Evolutionary conservation across 176 grass and related monocot species (phyloP).

Genomic region (Tillandsia fasciculata): DNA sequence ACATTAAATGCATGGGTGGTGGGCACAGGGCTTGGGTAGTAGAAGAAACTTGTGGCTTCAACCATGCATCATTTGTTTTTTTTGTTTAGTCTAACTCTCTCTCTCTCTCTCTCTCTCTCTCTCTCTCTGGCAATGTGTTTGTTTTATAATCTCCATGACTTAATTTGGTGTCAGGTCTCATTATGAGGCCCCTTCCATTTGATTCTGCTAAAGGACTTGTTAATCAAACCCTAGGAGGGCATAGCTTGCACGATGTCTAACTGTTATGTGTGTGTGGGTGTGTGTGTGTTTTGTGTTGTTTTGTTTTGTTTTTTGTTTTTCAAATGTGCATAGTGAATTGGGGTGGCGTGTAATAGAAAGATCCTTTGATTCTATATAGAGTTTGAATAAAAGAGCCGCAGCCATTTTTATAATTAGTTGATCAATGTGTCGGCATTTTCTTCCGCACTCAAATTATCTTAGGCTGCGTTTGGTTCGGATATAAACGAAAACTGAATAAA

Average conservation of each 20-base stretch:
- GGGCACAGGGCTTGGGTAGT: constrained; percentile 34
- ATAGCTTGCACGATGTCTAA: constrained; percentile 72
- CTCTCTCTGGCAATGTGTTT: constrained; percentile 3
- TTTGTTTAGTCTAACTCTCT: background rate
- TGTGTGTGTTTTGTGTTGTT: too few relatives aligned
- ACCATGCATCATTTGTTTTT: constrained; percentile 18
- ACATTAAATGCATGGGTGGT: constrained; percentile 36
- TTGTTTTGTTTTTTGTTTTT: background rate
- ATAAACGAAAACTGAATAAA: too few relatives aligned
- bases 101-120: background rate
- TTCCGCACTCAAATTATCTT: background rate
- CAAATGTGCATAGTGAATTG: background rate
- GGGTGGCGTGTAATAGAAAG: background rate
- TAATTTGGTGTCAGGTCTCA: constrained; percentile 50
- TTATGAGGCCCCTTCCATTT: constrained; percentile 56
- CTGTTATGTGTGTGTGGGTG: background rate
- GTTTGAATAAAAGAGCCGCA: background rate
- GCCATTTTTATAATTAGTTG: background rate
- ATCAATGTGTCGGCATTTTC: background rate
- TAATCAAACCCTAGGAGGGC: constrained; percentile 54
- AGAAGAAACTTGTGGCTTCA: constrained; percentile 38
- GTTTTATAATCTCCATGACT: constrained; percentile 7
- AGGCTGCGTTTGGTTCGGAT: too few relatives aligned
- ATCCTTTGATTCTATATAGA: background rate
- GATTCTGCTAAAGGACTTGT: constrained; percentile 50